Evolutionary conservation across 768 basidiomycete species (phyloP).

Genomic region (Phlebiopsis flavidoalba): DNA sequence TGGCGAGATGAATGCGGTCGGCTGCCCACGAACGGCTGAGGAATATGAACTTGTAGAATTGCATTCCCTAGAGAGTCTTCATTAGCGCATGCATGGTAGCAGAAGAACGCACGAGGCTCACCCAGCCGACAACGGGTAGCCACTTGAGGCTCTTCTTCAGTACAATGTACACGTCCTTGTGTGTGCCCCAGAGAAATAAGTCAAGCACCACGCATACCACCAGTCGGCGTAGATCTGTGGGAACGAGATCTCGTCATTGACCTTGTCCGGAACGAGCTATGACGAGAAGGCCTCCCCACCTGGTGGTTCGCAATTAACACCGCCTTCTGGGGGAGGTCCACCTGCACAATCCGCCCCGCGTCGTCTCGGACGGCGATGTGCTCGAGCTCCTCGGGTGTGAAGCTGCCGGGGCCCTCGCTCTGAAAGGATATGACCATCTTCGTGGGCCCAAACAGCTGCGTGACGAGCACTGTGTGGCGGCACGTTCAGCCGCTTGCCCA

Average conservation of each 20-base stretch:
- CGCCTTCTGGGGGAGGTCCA: constrained; percentile 73
- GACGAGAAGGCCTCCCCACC: constrained; percentile 35
- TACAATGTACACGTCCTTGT: constrained; percentile 80
- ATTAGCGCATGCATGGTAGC: neutral
- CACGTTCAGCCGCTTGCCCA: neutral
- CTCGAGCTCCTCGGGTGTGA: constrained; percentile 56
- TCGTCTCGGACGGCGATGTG: constrained; percentile 50
- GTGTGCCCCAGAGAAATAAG: constrained; percentile 62
- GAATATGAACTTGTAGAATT: constrained; percentile 92
- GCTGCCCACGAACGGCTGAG: constrained; percentile 88
- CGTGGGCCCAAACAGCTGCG: constrained; percentile 80
- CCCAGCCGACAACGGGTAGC: constrained; percentile 87
- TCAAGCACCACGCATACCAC: constrained; percentile 84
- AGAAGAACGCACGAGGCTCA: constrained; percentile 29
- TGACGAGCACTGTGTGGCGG: constrained; percentile 59
- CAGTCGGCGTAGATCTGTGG: constrained; percentile 70
- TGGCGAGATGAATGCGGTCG: constrained; percentile 64
- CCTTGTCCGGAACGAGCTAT: neutral
- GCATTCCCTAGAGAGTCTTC: constrained; percentile 63
- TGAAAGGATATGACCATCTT: constrained; percentile 70
- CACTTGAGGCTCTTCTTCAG: constrained; percentile 87
- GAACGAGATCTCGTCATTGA: neutral
- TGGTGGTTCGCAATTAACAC: constrained; percentile 94
- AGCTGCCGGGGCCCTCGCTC: constrained; percentile 56
- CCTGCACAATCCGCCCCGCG: constrained; percentile 48